These are phyloP conservation scores for Rhinocladiella mackenziei DNA, from an alignment of 2,329 filamentous ascomycete species.

Conservation along the genomic window DNA sequence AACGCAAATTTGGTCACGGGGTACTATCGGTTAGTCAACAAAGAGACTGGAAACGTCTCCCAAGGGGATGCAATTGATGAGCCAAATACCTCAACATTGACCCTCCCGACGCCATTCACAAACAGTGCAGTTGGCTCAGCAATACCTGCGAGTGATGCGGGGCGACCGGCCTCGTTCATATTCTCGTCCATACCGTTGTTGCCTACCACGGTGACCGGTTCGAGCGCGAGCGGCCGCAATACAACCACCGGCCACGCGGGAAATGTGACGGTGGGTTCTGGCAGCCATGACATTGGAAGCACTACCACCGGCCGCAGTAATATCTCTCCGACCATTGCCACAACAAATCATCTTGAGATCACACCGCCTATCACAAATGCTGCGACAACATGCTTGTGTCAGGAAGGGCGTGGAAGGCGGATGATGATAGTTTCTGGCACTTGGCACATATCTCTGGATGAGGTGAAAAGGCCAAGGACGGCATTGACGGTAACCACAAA, in stretches of 20 bases:
- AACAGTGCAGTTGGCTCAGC: conserved; percentile 45
- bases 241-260: conserved; percentile 1
- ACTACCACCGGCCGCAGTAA: neutral
- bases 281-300: neutral
- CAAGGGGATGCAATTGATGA: conserved; percentile 33
- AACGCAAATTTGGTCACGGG: conserved; percentile 45
- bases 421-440: no score
- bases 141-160: conserved; percentile 44
- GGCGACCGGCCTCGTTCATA: conserved; percentile 27
- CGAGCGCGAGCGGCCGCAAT: conserved; percentile 1
- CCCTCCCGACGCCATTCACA: conserved; percentile 46
- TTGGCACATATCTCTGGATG: no score
- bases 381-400: neutral
- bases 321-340: neutral
- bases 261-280: neutral
- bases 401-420: neutral
- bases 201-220: conserved; percentile 2
- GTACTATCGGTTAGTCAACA: conserved; percentile 39
- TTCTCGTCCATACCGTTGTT: conserved; percentile 7
- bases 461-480: no score
- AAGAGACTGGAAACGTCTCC: conserved; percentile 46
- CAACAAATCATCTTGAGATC: conserved; percentile 6
- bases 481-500: no score
- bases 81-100: conserved; percentile 44
- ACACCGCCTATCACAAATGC: conserved; percentile 7